Evolutionary conservation across 306 rosid species (phyloP), one percentile per base, ranked within the genome.

Genomic region (Inga leiocalycina): DNA sequence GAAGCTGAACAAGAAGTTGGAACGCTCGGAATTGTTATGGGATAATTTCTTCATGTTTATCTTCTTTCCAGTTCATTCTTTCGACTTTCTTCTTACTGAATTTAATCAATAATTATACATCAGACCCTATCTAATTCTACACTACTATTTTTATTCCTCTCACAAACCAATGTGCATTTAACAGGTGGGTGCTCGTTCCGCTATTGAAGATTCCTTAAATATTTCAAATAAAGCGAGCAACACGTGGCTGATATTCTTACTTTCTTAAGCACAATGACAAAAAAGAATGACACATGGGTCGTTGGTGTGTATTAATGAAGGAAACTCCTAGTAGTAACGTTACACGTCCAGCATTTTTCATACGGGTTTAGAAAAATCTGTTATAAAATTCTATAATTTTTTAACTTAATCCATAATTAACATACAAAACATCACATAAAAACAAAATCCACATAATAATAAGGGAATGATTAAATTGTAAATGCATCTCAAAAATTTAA

Each of bases 1-100:
- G 92, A 85, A 86, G 16, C 11, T 46, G 61, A 35, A 27, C 75
- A 15, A 1, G 9, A 9, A 17, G 51, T 13, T 5, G 34, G n/a
- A 71, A 44, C 39, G 13, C 57, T 6, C 4, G 5, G 5, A 7
- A 27, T n/a, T 2, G 75, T 12, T 12, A 10, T 1, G 20, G 0
- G 19, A n/a, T 41, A 22, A 71, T 22, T 20, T 37, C 11, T 4
- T 14, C 4, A 39, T 45, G 48, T 57, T 12, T 48, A 35, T 79
- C 80, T 54, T 74, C 12, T 43, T 5, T 16, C 30, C 17, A 1
- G 73, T 35, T 69, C 1, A 10, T 57, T 20, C 27, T 57, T 57
- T n/a, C 12, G 20, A n/a, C 13, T 57, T n/a, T 57, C 4, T 57
- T n/a, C 65, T 19, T 1, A 20, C 30, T 57, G 27, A 52, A 52